These are phyloP conservation scores for Corrigiola litoralis DNA, from an alignment of 179 eudicot genomes.

Conservation along the genomic window DNA sequence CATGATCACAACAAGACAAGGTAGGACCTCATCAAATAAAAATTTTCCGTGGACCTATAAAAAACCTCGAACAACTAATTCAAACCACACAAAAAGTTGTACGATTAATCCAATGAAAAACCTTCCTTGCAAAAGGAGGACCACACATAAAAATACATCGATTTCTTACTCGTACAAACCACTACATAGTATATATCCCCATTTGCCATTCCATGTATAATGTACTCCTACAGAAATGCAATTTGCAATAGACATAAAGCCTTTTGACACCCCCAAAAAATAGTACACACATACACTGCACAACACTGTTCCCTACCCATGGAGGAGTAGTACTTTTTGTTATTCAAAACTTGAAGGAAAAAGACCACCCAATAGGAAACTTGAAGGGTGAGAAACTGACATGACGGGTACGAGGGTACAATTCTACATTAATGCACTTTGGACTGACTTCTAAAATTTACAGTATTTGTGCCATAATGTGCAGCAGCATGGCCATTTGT, in stretches of 20 bases:
- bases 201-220: neutral
- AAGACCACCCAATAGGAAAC: neutral
- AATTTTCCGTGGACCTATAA: neutral
- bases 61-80: neutral
- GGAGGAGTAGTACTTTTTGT: too few species aligned
- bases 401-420: constrained; percentile 25
- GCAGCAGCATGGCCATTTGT: constrained; percentile 4
- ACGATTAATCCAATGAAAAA: neutral
- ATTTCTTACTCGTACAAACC: neutral
- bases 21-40: neutral
- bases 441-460: neutral
- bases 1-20: neutral
- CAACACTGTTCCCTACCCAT: too few species aligned
- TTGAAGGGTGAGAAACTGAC: neutral
- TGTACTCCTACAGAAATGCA: neutral
- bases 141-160: neutral
- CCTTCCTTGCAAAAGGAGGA: neutral
- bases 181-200: neutral
- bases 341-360: neutral
- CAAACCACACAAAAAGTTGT: neutral
- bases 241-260: neutral
- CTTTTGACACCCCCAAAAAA: neutral
- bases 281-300: neutral
- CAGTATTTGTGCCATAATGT: constrained; percentile 11
- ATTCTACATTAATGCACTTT: neutral